Percentiles rank a stretch among this genome's conserved stretches.
Evolutionary conservation across 164 flowering plant genomes (phyloP).

Genomic region (Piper betle): DNA sequence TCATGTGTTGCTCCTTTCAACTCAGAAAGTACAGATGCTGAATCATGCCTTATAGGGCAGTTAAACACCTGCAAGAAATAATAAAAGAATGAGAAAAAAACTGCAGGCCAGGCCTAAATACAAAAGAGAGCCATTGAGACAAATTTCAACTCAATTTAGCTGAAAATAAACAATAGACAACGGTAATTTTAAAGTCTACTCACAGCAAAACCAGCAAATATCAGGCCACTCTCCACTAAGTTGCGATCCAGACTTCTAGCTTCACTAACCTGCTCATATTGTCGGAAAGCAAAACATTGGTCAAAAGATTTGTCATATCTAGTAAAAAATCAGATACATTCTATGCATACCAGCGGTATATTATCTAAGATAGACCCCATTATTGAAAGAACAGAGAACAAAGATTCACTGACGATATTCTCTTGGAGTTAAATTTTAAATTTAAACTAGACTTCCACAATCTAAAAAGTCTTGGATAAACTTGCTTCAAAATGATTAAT

Average conservation of each 20-base stretch:
- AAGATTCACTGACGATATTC: no score
- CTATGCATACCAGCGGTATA: no score
- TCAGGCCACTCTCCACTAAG: constrained; percentile 64
- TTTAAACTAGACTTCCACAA: no score
- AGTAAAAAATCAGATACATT: no score
- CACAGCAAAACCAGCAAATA: constrained; percentile 96
- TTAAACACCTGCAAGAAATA: constrained; percentile 63
- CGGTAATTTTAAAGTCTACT: neutral
- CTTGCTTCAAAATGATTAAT: no score
- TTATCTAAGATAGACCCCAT: no score
- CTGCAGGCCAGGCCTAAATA: neutral
- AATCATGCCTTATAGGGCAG: constrained; percentile 86
- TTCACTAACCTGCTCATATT: constrained; percentile 67
- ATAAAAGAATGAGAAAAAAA: neutral
- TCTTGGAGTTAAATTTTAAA: no score
- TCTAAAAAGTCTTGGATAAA: no score
- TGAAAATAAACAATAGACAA: no score
- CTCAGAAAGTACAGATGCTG: constrained; percentile 68
- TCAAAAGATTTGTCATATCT: no score
- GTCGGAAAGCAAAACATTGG: no score
- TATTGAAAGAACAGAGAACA: no score
- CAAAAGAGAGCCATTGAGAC: neutral
- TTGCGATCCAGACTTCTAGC: constrained; percentile 91
- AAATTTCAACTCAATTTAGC: neutral
- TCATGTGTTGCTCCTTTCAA: constrained; percentile 83